Base-by-base conservation (phyloP, 441 rosid species). In the Populus hybrid region DNA sequence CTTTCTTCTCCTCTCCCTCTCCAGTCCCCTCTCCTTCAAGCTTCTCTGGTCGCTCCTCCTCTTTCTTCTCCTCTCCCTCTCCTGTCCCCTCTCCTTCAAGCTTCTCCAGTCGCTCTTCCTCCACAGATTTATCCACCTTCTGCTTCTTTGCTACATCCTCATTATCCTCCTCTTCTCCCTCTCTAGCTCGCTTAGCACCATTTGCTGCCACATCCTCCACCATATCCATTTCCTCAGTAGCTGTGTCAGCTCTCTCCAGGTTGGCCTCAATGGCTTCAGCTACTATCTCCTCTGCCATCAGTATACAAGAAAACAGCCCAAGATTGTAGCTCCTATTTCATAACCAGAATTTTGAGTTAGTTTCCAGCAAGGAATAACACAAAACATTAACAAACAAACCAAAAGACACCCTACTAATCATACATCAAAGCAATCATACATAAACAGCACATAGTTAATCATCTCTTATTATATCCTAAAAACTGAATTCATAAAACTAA, bases 101-200 rank as follows among this genome's bases (percentile, higher is more conserved):
- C 20, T 50, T 50, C 57, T 50, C 20, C 57, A 50, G 57, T 50
- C 18, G 57, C 57, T 50, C 57, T 14, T 16, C 57, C 80, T 83
- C 54, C 10, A 61, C 57, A 23, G 69, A 61, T 50, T 63, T 23
- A 12, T 73, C 76, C 69, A 61, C 68, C 76, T 73, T 73, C 68
- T 3, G 76, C 76, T 63, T 73, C 76, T 73, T 73, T 28, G 24
- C 12, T 10, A 28, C 67, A 26, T 61, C 76, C 16, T 63, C 69
- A 10, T 59, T 32, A 14, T 63, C 67, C 24, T n/a, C 68, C 20
- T 63, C 54, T 14, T 6, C 70, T 67, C 70, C 63, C 72, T 76
- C 82, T 71, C 97, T 88, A 24, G 73, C 74, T n/a, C 94, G 92
- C 85, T 91, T 92, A 79, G 79, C 84, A 57, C 77, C 87, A 72